A percentile compares a stretch with the other conserved stretches of the same genome.
These are phyloP conservation scores for Kingdonia uniflora DNA, from an alignment of 164 flowering plant species.

Conservation along the genomic window DNA sequence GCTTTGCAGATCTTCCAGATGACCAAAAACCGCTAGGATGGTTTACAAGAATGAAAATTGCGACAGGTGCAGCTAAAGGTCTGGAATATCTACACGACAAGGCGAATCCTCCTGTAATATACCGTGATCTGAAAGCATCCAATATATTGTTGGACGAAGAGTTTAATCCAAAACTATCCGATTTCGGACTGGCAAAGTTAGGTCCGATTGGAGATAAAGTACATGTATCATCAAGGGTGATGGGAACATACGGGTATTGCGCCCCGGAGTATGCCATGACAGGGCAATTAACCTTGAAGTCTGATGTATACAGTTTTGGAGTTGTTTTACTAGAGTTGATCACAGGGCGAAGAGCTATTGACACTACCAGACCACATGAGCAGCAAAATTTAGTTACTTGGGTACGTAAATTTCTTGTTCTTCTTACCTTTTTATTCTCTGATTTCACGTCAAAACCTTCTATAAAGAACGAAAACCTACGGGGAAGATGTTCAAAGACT, in stretches of 20 bases:
- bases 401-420: slow-evolving; percentile 23
- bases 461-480: not conserved
- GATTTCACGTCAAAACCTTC: not conserved
- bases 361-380: slow-evolving; percentile 40
- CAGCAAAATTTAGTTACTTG: slow-evolving; percentile 64
- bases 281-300: slow-evolving; percentile 43
- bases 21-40: slow-evolving; percentile 33
- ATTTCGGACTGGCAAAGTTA: slow-evolving; percentile 53
- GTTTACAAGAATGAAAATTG: slow-evolving; percentile 49
- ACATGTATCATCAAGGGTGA: slow-evolving; percentile 37
- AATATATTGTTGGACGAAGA: slow-evolving; percentile 48
- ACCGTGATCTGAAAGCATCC: slow-evolving; percentile 50
- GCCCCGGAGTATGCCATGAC: slow-evolving; percentile 59
- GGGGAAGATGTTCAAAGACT: not conserved
- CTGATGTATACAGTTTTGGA: slow-evolving; percentile 68
- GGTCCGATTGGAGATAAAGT: slow-evolving; percentile 33
- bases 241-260: slow-evolving; percentile 66
- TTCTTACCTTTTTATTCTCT: not conserved
- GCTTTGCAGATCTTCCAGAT: slow-evolving; percentile 19
- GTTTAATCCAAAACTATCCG: slow-evolving; percentile 48
- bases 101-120: slow-evolving; percentile 57
- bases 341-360: slow-evolving; percentile 59
- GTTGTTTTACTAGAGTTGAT: slow-evolving; percentile 58
- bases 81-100: slow-evolving; percentile 54
- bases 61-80: slow-evolving; percentile 52